A percentile compares a stretch with the other conserved stretches of the same genome.
These are phyloP conservation scores for Astragalus membranaceus DNA, from an alignment of 306 rosid genomes.

Conservation along the genomic window DNA sequence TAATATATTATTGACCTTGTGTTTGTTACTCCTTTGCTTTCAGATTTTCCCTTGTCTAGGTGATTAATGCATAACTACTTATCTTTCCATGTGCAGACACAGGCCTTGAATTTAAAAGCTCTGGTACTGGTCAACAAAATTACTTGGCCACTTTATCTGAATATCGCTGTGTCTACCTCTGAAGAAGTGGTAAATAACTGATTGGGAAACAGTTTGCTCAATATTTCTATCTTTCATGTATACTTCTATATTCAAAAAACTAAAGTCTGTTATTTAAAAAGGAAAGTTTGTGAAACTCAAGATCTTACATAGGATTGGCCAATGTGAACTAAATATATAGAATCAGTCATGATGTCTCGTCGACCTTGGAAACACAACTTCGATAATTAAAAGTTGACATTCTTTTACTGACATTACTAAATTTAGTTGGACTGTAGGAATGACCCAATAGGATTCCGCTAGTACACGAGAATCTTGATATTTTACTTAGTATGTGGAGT, in stretches of 20 bases:
- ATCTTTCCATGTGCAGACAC: slow-evolving; percentile 45
- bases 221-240: not conserved
- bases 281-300: slow-evolving; percentile 4
- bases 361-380: not conserved
- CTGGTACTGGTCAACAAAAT: slow-evolving; percentile 51
- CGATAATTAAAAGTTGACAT: not conserved
- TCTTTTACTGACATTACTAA: not conserved
- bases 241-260: not conserved
- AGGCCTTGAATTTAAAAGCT: slow-evolving; percentile 60
- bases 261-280: not conserved
- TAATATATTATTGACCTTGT: not conserved
- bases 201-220: slow-evolving; percentile 1
- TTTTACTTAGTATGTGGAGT: not conserved
- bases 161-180: slow-evolving; percentile 36
- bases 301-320: not conserved
- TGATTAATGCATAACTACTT: slow-evolving; percentile 9
- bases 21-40: not conserved
- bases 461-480: not conserved
- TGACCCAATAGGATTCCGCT: not conserved
- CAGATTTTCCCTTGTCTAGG: not conserved
- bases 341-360: not conserved
- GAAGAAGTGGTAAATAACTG: slow-evolving; percentile 41
- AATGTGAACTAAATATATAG: not conserved
- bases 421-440: not conserved
- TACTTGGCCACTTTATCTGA: slow-evolving; percentile 66